A percentile compares a stretch with the other conserved stretches of the same genome.
These are phyloP conservation scores for Coemansia sp. DNA, from an alignment of 192 early-diverging fungal genomes.

Conservation along the genomic window DNA sequence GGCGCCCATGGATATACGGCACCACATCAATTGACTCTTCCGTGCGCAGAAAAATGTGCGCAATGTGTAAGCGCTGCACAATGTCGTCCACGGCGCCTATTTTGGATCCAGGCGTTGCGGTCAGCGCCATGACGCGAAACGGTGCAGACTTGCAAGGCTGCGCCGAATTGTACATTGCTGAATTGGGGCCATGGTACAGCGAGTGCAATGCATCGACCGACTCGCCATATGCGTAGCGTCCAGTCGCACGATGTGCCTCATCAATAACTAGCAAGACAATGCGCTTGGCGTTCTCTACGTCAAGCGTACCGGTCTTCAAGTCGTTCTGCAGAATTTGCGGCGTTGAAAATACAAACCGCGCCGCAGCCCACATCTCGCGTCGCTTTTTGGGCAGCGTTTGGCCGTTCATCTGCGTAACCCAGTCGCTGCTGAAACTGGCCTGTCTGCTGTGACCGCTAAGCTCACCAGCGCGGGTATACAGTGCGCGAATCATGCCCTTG, in stretches of 20 bases:
- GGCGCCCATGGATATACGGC: slow-evolving; percentile 68
- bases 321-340: slow-evolving; percentile 90
- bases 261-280: slow-evolving; percentile 80
- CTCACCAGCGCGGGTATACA: slow-evolving; percentile 62
- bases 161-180: slow-evolving; percentile 11
- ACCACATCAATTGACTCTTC: slow-evolving; percentile 85
- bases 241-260: slow-evolving; percentile 88
- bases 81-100: slow-evolving; percentile 71
- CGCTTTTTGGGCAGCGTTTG: slow-evolving; percentile 56
- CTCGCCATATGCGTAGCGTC: slow-evolving; percentile 79
- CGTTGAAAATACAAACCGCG: slow-evolving; percentile 82
- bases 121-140: slow-evolving; percentile 80
- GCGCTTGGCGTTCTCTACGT: slow-evolving; percentile 51
- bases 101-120: slow-evolving; percentile 81
- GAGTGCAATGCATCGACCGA: slow-evolving; percentile 62
- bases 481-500: slow-evolving; percentile 69
- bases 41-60: slow-evolving; percentile 78
- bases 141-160: slow-evolving; percentile 40
- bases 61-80: slow-evolving; percentile 72
- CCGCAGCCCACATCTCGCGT: slow-evolving; percentile 59
- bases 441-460: slow-evolving; percentile 24
- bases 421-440: slow-evolving; percentile 9
- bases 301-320: slow-evolving; percentile 64
- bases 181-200: slow-evolving; percentile 24
- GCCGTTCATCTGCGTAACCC: slow-evolving; percentile 67